Evolutionary conservation across 495 filamentous ascomycete genomes (phyloP), one percentile per base, ranked within the genome.

Genomic region (Aspergillus heteromorphus): DNA sequence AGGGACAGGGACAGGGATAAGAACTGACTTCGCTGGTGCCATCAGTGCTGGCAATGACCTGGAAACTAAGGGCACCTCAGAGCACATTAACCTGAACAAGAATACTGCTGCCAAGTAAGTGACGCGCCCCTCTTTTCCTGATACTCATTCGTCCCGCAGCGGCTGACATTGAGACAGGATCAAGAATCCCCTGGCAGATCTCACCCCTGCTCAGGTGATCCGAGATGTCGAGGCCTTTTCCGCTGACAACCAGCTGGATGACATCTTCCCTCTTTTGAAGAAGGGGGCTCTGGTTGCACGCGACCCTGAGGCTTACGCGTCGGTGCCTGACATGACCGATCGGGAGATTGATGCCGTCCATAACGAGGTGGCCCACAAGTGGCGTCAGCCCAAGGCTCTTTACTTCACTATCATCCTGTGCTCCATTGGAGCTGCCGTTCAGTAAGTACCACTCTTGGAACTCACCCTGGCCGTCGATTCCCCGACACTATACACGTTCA

Each of bases 381-480:
- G 84, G 82, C 73, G 77, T 36, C 83, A 86, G 55, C 86, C 87
- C 6, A 60, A 49, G 50, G 69, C 77, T 20, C 79, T 90, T 13
- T 90, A 88, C 65, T 77, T 86, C 38, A 87, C 85, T 23, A 84
- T 90, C 59, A 73, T 82, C 36, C 74, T 88, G 16, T 85, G 82
- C 60, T 88, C 86, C 20, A 80, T 90, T 45, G 87, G 82, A 23
- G 87, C 87, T 45, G 84, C 84, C 7, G 82, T 87, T 4, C 85
- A 88, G 69, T 74, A 72, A 48, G 73, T 69, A 25, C 1, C 34
- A 5, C 16, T 19, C 11, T 20, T 11, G 11, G 31, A 20, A n/a
- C 20, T 23, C 30, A 11, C 2, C 14, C 21, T 27, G 4, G 23
- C 23, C 23, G 3, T 27, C 23, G 7, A 27, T 7, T 27, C 23